A percentile compares a stretch with the other conserved stretches of the same genome.
These are phyloP conservation scores for Hysterium pulicare DNA, from an alignment of 2,329 filamentous ascomycete species.

Conservation along the genomic window DNA sequence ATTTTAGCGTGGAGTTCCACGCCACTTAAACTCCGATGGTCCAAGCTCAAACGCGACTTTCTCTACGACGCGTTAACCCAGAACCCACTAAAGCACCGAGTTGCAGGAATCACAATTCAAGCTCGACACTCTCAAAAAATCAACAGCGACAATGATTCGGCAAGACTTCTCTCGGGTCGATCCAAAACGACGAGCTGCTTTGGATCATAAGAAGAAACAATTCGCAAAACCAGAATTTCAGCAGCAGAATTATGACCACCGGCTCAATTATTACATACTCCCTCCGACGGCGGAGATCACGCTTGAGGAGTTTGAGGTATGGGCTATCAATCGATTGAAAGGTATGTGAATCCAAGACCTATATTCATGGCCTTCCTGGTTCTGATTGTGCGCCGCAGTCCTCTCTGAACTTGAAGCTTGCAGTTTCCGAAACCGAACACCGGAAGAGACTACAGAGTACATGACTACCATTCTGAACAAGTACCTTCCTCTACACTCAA, in stretches of 20 bases:
- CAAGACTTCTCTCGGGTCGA: conserved; percentile 45
- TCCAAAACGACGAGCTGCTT: conserved; percentile 69
- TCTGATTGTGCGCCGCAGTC: conserved; percentile 48
- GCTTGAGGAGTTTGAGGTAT: conserved; percentile 96
- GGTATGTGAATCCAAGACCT: conserved; percentile 52
- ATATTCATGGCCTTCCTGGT: neutral
- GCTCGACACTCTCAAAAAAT: neutral
- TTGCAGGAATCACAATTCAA: neutral
- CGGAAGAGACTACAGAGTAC: conserved; percentile 75
- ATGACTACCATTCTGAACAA: conserved; percentile 87
- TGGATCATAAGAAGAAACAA: conserved; percentile 82
- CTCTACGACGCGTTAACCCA: neutral
- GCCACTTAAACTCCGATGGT: neutral
- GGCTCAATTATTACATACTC: conserved; percentile 86
- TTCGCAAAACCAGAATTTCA: conserved; percentile 76
- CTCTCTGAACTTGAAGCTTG: conserved; percentile 89
- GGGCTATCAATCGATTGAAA: conserved; percentile 89
- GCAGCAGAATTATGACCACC: conserved; percentile 74
- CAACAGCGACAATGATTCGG: conserved; percentile 32
- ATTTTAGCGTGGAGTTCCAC: too few relatives aligned
- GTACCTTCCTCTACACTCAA: conserved; percentile 75
- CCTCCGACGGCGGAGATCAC: conserved; percentile 93
- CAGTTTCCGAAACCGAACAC: conserved; percentile 85
- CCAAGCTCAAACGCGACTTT: neutral
- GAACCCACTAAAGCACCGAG: neutral